A percentile compares a stretch with the other conserved stretches of the same genome.
Conservation (phyloP, 1,284 basidiomycete species). For the Mycosarcoma mackinlayi region DNA sequence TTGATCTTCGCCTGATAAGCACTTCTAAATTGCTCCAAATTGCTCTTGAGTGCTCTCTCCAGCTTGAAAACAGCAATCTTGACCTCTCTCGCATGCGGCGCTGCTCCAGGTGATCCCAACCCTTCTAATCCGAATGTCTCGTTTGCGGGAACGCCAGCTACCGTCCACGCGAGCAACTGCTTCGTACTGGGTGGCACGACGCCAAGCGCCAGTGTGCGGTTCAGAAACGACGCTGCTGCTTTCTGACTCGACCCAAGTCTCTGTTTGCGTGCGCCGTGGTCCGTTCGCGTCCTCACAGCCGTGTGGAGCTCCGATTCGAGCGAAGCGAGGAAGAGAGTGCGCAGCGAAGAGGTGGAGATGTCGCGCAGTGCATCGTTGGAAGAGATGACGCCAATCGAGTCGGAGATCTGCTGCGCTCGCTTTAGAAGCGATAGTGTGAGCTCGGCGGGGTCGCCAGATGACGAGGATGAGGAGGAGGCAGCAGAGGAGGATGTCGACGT, state of each 20-base stretch:
- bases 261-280: slow-evolving; percentile 20
- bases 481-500: slow-evolving; percentile 11
- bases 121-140: slow-evolving; percentile 17
- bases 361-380: slow-evolving; percentile 54
- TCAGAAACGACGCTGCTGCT: slow-evolving; percentile 34
- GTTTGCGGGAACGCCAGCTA: slow-evolving; percentile 1
- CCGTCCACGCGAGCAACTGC: slow-evolving; percentile 18
- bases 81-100: slow-evolving; percentile 41
- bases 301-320: slow-evolving; percentile 42
- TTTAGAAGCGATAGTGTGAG: slow-evolving; percentile 22
- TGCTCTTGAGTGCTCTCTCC: slow-evolving; percentile 48
- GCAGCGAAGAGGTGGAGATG: slow-evolving; percentile 57
- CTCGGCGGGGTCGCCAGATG: slow-evolving; percentile 12
- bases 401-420: slow-evolving; percentile 43
- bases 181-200: slow-evolving; percentile 37
- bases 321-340: slow-evolving; percentile 54
- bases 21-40: slow-evolving; percentile 48
- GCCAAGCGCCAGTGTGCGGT: slow-evolving; percentile 16
- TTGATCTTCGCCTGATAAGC: slow-evolving; percentile 24
- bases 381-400: slow-evolving; percentile 52
- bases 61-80: slow-evolving; percentile 61
- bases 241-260: slow-evolving; percentile 22
- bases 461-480: slow-evolving; percentile 8
- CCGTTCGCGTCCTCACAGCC: slow-evolving; percentile 11
- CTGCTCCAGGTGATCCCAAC: neutral